Evolutionary conservation across 1,139 yeast genomes (phyloP), one percentile per base, ranked within the genome.

Genomic region (Oligophagozyma castellii): DNA sequence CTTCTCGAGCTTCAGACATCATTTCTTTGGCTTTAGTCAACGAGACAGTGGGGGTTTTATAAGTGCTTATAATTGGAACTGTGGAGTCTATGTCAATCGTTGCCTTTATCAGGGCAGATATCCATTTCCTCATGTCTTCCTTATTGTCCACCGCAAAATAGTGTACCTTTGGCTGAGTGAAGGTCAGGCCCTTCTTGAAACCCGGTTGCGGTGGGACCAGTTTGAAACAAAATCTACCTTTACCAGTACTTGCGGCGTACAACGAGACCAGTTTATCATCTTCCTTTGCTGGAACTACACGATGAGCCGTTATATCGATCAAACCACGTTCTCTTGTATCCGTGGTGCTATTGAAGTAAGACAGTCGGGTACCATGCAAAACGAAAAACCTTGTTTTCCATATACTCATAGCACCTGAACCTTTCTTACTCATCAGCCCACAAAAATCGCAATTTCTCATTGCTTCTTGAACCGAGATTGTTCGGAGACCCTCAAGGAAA

Each of bases 141-240:
- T 67, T 71, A 1, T 83, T 67, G 33, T 89, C 96, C 21, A 86
- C 95, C 0, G 96, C 95, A 64, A 89, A 92, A 53, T 77, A 89
- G 48, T 89, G 98, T 3, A 86, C 80, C 42, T 84, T 81, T 19
- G 95, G 98, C 42, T 86, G 95, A 0, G 99, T 92, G 51, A 92
- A 92, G 0, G 95, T 86, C 33, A 89, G 69, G 1, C 96, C 96
- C 55, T 86, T 89, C 42, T 77, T 75, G 37, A 89, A 80, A 0
- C 99, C 99, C 0, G 98, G 98, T 1, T 93, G 95, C 1, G 99
- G 99, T 4, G 99, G 99, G 2, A 86, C 73, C 11, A 89, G 55
- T 53, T 89, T 89, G 61, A 89, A 89, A 48, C 95, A 84, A 50
- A 73, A 81, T 26, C 93, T 65, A 12, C 96, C 96, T 31, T 80